These are phyloP conservation scores for Termitomyces sp. DNA, from an alignment of 1,284 basidiomycete species.

Conservation along the genomic window DNA sequence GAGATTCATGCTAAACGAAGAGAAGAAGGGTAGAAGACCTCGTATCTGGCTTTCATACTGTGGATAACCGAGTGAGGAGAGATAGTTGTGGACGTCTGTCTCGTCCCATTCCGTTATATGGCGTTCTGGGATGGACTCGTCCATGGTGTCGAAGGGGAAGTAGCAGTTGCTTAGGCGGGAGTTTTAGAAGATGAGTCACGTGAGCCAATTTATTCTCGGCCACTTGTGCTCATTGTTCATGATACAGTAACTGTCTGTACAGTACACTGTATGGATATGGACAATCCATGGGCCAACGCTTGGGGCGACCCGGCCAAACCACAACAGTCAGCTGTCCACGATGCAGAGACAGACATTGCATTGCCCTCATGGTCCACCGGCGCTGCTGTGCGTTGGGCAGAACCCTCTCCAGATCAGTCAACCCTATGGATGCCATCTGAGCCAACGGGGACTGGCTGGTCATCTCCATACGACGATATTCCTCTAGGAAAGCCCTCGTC, in stretches of 20 bases:
- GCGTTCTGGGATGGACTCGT: constrained; percentile 29
- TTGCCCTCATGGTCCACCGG: constrained; percentile 50
- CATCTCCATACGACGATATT: constrained; percentile 37
- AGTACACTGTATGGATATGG: constrained; percentile 39
- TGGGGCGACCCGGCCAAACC: constrained; percentile 48
- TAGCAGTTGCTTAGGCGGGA: neutral
- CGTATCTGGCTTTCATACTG: constrained; percentile 75
- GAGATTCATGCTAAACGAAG: constrained; percentile 13
- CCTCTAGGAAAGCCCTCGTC: constrained; percentile 25
- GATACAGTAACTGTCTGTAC: too few species aligned
- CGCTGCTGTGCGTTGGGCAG: constrained; percentile 42
- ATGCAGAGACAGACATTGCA: constrained; percentile 50
- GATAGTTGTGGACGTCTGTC: constrained; percentile 71
- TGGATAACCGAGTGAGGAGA: constrained; percentile 69
- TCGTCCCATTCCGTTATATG: constrained; percentile 80
- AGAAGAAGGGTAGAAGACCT: constrained; percentile 36
- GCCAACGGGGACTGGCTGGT: constrained; percentile 17
- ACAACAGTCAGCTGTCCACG: constrained; percentile 21
- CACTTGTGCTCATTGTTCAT: neutral
- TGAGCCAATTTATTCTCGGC: constrained; percentile 6
- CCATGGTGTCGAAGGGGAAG: constrained; percentile 16
- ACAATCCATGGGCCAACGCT: constrained; percentile 65
- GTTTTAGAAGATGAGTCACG: constrained; percentile 10
- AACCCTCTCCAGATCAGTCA: constrained; percentile 34
- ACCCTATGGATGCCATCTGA: constrained; percentile 30